Base-by-base conservation (phyloP, 306 rosid genomes). In the Trifolium repens region DNA sequence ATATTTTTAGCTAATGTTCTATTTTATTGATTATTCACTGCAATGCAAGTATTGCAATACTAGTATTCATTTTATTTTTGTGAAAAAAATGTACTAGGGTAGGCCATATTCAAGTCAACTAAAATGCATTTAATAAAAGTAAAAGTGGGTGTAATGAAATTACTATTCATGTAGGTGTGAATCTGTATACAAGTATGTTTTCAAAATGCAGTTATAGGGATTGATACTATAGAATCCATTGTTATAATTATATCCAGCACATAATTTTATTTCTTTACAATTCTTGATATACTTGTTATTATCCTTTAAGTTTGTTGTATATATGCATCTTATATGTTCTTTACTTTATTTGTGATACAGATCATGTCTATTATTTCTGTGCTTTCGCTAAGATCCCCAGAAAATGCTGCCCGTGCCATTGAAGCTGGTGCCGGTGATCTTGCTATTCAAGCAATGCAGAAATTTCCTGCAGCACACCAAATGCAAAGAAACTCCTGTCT, bases 371-470 rank as follows among this genome's bases (percentile, higher is more conserved):
- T 81, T 43, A 88, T 94, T 76, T 71, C 96, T 15, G 90, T 88
- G 84, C 96, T 91, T 17, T 82, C 90, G 30, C 82, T 94, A 77
- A 89, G 98, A 87, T 81, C 90, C 27, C 97, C 98, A 2, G 96
- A 91, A 60, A 91, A 88, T 77, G 97, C 98, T 15, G 85, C 92
- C n/a, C 85, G 80, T 8, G 99, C 97, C 65, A 46, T 92, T 57
- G 97, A 94, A 94, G 96, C 97, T 72, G 97, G 96, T 9, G 93
- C 96, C 5, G 96, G 99, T 61, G 99, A 92, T 80, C 92, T 90
- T 72, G 97, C 96, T 7, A 83, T 92, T 68, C 97, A 90, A 79
- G 86, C 97, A 40, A 94, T 94, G 99, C 82, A 92, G 79, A 87
- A 87, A 49, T 92, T 86, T 74, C 92, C 96, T 19, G 73, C 84